These are phyloP conservation scores for Haplosporangium gracile DNA, from an alignment of 192 early-diverging fungal species.

Conservation along the genomic window DNA sequence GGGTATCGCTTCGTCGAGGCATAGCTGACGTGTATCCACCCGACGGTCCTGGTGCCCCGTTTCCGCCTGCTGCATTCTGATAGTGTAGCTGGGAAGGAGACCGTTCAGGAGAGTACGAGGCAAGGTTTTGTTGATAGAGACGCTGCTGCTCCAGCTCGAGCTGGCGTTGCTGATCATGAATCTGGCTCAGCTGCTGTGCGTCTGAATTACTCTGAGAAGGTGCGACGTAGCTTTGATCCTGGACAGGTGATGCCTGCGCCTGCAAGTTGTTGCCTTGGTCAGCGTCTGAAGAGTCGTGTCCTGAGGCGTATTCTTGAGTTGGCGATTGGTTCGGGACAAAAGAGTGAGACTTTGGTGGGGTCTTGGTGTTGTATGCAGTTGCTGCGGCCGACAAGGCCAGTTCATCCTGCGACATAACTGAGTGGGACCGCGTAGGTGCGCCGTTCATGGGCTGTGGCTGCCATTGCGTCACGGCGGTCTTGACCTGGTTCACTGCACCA, in stretches of 20 bases:
- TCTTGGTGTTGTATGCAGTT: constrained; percentile 37
- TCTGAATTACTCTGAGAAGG: constrained; percentile 7
- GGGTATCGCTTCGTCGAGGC: constrained; percentile 29
- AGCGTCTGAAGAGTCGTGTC: constrained; percentile 3
- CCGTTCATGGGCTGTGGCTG: constrained; percentile 26
- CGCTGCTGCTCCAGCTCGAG: constrained; percentile 52
- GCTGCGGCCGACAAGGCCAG: constrained; percentile 42
- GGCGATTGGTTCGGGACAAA: constrained; percentile 13
- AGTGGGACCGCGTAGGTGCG: constrained; percentile 11
- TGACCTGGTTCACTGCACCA: constrained; percentile 32
- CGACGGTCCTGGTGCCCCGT: neutral
- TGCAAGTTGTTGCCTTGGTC: constrained; percentile 1
- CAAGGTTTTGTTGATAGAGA: constrained; percentile 40
- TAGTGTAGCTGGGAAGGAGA: constrained; percentile 30
- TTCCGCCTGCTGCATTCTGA: constrained; percentile 18
- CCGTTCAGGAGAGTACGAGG: constrained; percentile 35
- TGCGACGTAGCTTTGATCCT: neutral
- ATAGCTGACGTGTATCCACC: constrained; percentile 1
- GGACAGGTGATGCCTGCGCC: constrained; percentile 2
- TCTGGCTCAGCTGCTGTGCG: constrained; percentile 17
- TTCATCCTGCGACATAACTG: constrained; percentile 30
- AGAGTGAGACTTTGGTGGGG: constrained; percentile 13
- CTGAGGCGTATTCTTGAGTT: constrained; percentile 6
- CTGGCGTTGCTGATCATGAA: constrained; percentile 46
- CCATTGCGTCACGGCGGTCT: constrained; percentile 32